Evolutionary conservation across 257 asterid genomes (phyloP).

Genomic region (Petunia secreta): DNA sequence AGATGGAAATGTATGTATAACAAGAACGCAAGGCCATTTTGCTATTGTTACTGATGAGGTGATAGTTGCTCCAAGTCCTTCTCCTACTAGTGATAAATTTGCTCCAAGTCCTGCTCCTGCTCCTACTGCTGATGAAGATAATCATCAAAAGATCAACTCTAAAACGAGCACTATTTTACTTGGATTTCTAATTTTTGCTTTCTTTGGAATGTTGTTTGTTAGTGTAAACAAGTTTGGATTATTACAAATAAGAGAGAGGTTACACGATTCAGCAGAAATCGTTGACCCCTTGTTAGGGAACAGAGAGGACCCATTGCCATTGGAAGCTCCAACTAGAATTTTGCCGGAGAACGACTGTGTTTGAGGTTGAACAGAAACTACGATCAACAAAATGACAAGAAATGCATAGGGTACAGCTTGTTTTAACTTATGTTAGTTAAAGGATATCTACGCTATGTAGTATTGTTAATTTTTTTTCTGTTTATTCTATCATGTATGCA

Average conservation of each 20-base stretch:
- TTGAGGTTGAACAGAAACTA: background rate
- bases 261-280: background rate
- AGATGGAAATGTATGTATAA: slow-evolving; percentile 49
- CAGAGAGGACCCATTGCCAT: background rate
- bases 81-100: background rate
- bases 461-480: too few species aligned
- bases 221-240: background rate
- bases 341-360: background rate
- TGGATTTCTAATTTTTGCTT: background rate
- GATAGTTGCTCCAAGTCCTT: background rate
- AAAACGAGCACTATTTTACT: background rate
- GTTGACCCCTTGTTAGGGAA: background rate
- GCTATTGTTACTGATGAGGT: slow-evolving; percentile 42
- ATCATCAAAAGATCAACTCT: background rate
- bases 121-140: background rate
- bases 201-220: background rate
- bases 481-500: too few species aligned
- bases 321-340: background rate
- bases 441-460: too few species aligned
- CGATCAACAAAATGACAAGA: too few species aligned
- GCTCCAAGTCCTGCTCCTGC: background rate
- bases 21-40: slow-evolving; percentile 70
- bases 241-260: background rate
- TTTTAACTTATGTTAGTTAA: too few species aligned
- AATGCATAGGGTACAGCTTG: too few species aligned